Base-by-base conservation (phyloP, 2,329 filamentous ascomycete genomes). In the Dissoconium aciculare region DNA sequence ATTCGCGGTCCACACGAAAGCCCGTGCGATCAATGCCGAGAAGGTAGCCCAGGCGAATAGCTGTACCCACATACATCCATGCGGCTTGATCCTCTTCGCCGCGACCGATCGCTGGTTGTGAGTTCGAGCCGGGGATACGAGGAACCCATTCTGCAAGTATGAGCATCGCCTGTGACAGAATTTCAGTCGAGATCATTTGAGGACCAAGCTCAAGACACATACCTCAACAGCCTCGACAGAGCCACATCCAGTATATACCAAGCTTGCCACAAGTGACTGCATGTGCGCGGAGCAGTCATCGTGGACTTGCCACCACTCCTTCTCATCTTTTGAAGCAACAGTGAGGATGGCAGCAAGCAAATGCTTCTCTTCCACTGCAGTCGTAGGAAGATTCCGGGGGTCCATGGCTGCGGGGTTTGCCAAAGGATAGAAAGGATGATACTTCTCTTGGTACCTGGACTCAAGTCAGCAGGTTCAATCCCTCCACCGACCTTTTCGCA, bases 111-210 rank as follows among this genome's bases (percentile, higher is more conserved):
- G 45, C 37, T 10, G 49, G 37, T 9, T 42, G 43, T 2, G 41
- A 42, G 8, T 23, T 23, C n/a, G 19, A 8, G 26, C 47, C 43
- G n/a, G 46, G 41, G 15, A 42, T 31, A 21, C 48, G 37, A 4
- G 50, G 49, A 4, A 50, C 45, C 50, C 50, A 53, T 15, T 53
- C 50, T 3, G 49, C 47, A 14, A 53, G 31, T 4, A 53, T 51
- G 12, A 53, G 40, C 38, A 52, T 46, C 1, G 49, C 49, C 11
- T 27, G 13, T 8, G 19, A 23, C n/a, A n/a, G n/a, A 8, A n/a
- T 23, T 8, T 23, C 19, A 23, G 19, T 23, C 8, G 8, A 23
- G 19, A 23, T 23, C 8, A 23, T 23, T 23, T 12, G 25, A 27
- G 8, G 8, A 12, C 6, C 6, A n/a, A 8, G 10, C 12, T 27